These are phyloP conservation scores for Fusarium burgessii DNA, from an alignment of 2,329 filamentous ascomycete species.

Conservation along the genomic window DNA sequence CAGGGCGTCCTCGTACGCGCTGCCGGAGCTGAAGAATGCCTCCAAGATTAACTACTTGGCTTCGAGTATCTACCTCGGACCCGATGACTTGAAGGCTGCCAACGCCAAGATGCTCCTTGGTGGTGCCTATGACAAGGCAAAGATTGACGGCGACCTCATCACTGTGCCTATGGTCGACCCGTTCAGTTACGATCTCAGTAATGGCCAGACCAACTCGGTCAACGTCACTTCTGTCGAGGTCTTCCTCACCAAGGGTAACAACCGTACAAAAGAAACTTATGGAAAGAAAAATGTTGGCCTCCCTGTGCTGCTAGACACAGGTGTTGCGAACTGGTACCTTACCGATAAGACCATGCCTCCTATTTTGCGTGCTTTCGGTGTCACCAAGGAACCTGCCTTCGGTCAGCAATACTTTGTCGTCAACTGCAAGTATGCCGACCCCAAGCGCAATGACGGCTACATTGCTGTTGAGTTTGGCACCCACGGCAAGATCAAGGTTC, in stretches of 20 bases:
- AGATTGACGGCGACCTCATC: conserved; percentile 1
- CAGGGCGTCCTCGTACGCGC: background rate
- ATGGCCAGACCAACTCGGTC: background rate
- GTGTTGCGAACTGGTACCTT: background rate
- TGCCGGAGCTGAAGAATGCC: conserved; percentile 2
- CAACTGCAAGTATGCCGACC: conserved; percentile 1
- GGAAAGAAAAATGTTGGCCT: background rate
- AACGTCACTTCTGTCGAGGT: conserved; percentile 8
- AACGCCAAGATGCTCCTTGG: conserved; percentile 10
- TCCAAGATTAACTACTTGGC: conserved; percentile 8
- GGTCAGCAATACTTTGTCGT: background rate
- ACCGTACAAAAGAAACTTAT: background rate
- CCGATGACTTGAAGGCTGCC: background rate
- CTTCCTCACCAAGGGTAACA: background rate
- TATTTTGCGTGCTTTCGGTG: background rate
- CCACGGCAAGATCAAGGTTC: conserved; percentile 4
- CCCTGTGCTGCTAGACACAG: background rate
- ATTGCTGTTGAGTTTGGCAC: background rate
- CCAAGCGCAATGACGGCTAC: background rate
- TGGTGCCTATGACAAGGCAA: background rate
- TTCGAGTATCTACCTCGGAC: background rate
- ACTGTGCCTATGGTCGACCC: conserved; percentile 1
- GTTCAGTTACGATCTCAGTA: fast-evolving
- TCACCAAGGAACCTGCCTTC: background rate
- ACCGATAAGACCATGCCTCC: background rate